A percentile compares a stretch with the other conserved stretches of the same genome.
phyloP scores from a whole-genome alignment of 495 filamentous ascomycete genomes.

The Aspergillus olivimuriae region DNA sequence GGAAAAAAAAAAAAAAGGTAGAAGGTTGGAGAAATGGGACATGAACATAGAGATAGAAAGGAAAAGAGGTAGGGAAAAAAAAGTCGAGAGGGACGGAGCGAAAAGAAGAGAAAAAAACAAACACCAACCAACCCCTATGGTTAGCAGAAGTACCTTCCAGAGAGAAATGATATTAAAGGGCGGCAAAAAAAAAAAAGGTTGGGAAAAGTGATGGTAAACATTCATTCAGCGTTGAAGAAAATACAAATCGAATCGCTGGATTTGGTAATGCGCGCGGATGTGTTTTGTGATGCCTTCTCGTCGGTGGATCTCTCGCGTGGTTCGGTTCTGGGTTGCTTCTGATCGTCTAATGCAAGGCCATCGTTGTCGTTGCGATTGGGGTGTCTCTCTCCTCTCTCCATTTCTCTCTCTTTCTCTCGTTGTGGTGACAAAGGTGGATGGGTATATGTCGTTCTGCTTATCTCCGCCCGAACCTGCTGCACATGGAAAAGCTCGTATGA shows the following conservation, averaged over 20 bases:
- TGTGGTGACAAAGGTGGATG: conserved; percentile 13
- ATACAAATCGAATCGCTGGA: conserved; percentile 13
- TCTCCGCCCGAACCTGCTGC: conserved; percentile 96
- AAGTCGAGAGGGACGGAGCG: conserved; percentile 7
- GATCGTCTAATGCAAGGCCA: conserved; percentile 13
- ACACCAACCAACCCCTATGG: conserved; percentile 6
- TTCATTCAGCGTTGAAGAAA: neutral
- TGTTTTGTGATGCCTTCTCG: conserved; percentile 17
- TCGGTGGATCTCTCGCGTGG: conserved; percentile 6
- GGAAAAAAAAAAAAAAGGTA: conserved; percentile 12
- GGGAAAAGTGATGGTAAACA: too few relatives aligned
- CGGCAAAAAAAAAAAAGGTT: conserved; percentile 11
- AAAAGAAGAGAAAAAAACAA: conserved; percentile 6
- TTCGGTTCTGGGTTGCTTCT: neutral
- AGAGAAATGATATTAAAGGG: conserved; percentile 1
- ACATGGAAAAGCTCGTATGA: conserved; percentile 76
- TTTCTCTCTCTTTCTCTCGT: conserved; percentile 18
- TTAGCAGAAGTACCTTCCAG: conserved; percentile 8
- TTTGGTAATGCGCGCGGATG: conserved; percentile 15
- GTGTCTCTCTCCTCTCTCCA: neutral
- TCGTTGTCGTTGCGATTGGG: conserved; percentile 17
- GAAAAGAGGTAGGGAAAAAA: conserved; percentile 14
- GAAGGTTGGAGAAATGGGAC: conserved; percentile 8
- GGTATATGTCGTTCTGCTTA: conserved; percentile 43
- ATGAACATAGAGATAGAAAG: conserved; percentile 7